Evolutionary conservation across 352 stramenopile genomes (phyloP).

Genomic region (Phytophthora litchii): DNA sequence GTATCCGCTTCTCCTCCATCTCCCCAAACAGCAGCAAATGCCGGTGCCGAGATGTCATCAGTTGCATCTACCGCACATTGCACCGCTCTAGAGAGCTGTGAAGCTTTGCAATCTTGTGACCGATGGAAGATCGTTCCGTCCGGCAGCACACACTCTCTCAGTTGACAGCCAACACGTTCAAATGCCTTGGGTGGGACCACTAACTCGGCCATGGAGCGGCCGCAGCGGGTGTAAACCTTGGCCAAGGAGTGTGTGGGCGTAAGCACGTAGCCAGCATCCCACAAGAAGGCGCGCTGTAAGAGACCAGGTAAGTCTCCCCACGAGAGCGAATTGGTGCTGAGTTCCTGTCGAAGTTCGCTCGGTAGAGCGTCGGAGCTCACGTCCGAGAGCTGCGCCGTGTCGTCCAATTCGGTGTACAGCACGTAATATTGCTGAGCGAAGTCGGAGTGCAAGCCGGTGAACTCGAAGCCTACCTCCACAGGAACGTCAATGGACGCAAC

Average conservation of each 20-base stretch:
- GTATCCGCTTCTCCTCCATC: constrained; percentile 57
- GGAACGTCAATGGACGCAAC: constrained; percentile 40
- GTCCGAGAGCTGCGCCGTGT: constrained; percentile 34
- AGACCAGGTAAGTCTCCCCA: constrained; percentile 61
- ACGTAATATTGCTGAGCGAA: constrained; percentile 72
- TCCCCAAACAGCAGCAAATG: constrained; percentile 60
- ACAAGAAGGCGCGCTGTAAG: constrained; percentile 69
- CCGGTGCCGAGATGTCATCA: constrained; percentile 32
- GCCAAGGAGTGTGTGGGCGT: constrained; percentile 37
- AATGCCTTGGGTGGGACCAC: constrained; percentile 64
- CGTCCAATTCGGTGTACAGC: constrained; percentile 44
- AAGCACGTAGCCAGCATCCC: constrained; percentile 69
- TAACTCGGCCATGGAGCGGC: constrained; percentile 71
- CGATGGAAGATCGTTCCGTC: constrained; percentile 46
- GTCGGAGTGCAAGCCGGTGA: constrained; percentile 66
- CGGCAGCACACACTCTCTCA: constrained; percentile 25
- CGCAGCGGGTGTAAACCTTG: constrained; percentile 67
- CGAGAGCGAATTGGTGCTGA: constrained; percentile 42
- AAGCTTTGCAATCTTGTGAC: constrained; percentile 48
- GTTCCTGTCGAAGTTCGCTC: constrained; percentile 28
- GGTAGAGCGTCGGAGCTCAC: constrained; percentile 36
- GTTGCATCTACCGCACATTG: constrained; percentile 61
- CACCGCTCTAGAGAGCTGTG: constrained; percentile 44
- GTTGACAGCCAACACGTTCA: constrained; percentile 50
- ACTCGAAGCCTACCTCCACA: constrained; percentile 51